Percentiles rank a stretch among this genome's conserved stretches.
These are phyloP conservation scores for Trichoderma reesei DNA, from an alignment of 495 filamentous ascomycete genomes.

Conservation along the genomic window DNA sequence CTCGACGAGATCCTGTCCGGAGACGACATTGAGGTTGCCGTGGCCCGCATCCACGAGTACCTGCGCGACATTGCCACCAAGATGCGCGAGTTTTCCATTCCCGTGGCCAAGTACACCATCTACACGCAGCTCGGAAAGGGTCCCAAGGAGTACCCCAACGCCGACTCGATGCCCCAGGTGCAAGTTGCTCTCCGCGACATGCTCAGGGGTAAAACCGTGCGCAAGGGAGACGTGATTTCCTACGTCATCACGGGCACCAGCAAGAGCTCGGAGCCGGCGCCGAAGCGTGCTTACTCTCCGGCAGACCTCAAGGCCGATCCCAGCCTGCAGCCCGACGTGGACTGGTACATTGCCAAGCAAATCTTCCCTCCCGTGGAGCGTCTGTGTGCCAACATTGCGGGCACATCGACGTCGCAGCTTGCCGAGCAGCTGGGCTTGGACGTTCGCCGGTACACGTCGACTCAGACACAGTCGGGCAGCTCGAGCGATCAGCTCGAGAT, in stretches of 20 bases:
- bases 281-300: slow-evolving; percentile 78
- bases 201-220: slow-evolving; percentile 73
- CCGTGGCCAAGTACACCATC: slow-evolving; percentile 83
- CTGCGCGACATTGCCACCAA: slow-evolving; percentile 69
- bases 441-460: slow-evolving; percentile 69
- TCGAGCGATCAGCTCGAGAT: slow-evolving; percentile 55
- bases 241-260: slow-evolving; percentile 84
- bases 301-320: slow-evolving; percentile 71
- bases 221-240: slow-evolving; percentile 88
- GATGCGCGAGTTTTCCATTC: slow-evolving; percentile 70
- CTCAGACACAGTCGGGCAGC: slow-evolving; percentile 37
- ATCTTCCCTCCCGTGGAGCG: slow-evolving; percentile 98
- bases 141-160: slow-evolving; percentile 87
- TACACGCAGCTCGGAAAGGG: slow-evolving; percentile 94
- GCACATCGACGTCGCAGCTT: slow-evolving; percentile 77
- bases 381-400: slow-evolving; percentile 88
- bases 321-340: slow-evolving; percentile 71
- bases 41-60: slow-evolving; percentile 86
- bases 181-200: slow-evolving; percentile 88
- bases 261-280: slow-evolving; percentile 59
- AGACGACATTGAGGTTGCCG: slow-evolving; percentile 79
- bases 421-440: slow-evolving; percentile 93
- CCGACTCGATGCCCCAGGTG: slow-evolving; percentile 90
- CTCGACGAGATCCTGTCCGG: slow-evolving; percentile 89
- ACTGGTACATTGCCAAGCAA: slow-evolving; percentile 97